phyloP scores from a whole-genome alignment of 306 rosid species.

The Fragaria ananassa region DNA sequence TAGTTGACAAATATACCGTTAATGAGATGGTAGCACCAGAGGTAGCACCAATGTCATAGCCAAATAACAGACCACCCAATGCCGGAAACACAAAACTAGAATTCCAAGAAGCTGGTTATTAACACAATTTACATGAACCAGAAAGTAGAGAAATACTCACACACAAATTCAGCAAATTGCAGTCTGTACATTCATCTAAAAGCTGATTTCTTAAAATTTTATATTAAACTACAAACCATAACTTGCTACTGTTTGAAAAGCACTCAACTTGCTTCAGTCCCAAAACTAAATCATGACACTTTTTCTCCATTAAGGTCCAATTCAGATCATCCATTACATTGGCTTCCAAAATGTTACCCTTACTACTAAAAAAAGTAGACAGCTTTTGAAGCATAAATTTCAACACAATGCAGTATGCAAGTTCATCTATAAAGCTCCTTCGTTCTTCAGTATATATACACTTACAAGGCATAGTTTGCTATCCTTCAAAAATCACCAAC shows the following conservation, averaged over 20 bases:
- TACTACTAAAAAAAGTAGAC: background rate
- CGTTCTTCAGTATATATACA: background rate
- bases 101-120: conserved; percentile 21
- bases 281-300: background rate
- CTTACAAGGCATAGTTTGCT: background rate
- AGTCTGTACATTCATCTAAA: background rate
- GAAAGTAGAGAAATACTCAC: background rate
- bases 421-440: background rate
- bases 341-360: background rate
- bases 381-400: background rate
- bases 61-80: conserved; percentile 92
- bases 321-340: background rate
- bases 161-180: background rate
- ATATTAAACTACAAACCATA: background rate
- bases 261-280: conserved; percentile 1
- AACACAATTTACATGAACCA: background rate
- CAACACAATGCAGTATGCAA: background rate
- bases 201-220: background rate
- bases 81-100: conserved; percentile 91
- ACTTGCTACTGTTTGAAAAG: background rate
- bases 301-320: background rate
- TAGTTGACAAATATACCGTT: conserved; percentile 49
- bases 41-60: conserved; percentile 96
- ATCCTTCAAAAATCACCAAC: background rate
- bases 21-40: conserved; percentile 86